Base-by-base conservation (phyloP, 441 rosid species). In the Corymbia citriodora region DNA sequence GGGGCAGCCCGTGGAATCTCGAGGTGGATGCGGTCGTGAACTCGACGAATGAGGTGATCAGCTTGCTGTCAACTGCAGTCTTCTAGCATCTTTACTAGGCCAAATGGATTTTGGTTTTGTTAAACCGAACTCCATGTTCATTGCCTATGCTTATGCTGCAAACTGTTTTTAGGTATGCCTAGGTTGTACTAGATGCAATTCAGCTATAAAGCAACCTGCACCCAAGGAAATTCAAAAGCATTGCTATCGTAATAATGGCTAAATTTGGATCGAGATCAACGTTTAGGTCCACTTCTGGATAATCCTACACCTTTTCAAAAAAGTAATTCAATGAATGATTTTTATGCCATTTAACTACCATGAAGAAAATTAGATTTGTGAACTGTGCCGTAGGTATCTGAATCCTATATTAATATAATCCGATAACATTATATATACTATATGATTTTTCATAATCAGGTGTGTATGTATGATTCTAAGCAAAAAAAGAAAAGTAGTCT, bases 11-110 rank as follows among this genome's bases (percentile, higher is more conserved):
- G 0, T 98, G 99, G 99, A 98, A 95, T 94, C 97, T 98, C 87
- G 99, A 98, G 94, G 99, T 98, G 50, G 99, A 98, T 95, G 99
- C 99, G 91, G 99, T 98, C 92, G 99, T 98, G 88, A 98, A 98
- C 92, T 97, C 99, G 31, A 96, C 99, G 29, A 97, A 98, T 92
- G 99, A 98, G 99, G 99, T 95, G 88, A 93, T 91, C 83, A 40
- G 4, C 83, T 3, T 90, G 49, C 83, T 52, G 21, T 57, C 33
- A 40, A 31, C 63, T 52, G 29, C 50, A 12, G 83, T 74, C 83
- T 74, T 72, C n/a, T 48, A 23, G 23, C 29, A 21, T 40, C 29
- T 74, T 40, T 40, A 74, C 52, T 74, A 74, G 83, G 83, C 29
- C 16, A 40, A 74, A 74, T 40, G 83, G 50, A 74, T 74, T 74